Base-by-base conservation (phyloP, 2,329 filamentous ascomycete species). In the Macrophomina phaseolina region DNA sequence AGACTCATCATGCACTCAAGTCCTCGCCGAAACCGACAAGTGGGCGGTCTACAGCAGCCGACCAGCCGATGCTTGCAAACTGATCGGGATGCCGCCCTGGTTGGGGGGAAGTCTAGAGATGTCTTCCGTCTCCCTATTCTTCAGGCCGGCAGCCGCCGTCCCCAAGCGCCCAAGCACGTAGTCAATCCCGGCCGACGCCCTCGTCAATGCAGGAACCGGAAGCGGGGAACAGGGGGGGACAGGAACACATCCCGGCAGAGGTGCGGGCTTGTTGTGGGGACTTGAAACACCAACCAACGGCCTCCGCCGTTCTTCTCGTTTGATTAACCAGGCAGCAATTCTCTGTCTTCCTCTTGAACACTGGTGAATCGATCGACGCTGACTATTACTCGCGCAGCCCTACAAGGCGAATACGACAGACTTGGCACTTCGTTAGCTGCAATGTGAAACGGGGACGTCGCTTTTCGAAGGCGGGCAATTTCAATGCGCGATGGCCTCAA, bases 161-260 rank as follows among this genome's bases (percentile, higher is more conserved):
- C n/a, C 36, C 11, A 36, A 38, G 36, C 16, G 42, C 28, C n/a
- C 56, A 42, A 34, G 28, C 32, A 12, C 28, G 36, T 46, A 18
- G 40, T 30, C 12, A 32, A 46, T 12, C 58, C 58, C 58, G 42
- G 32, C 4, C 45, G 42, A 30, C 32, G 5, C 34, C 5, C 32
- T 49, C 45, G 58, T 45, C 45, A 62, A 62, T 62, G 58, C 45
- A 62, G 45, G 58, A 36, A 49, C 42, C 42, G n/a, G 46, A 62
- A 49, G 42, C 58, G 58, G 58, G 58, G 58, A 49, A 38, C 58
- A 62, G 18, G 46, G 46, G 46, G 11, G 46, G n/a, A 18, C 5
- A 45, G 42, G 42, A 46, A 11, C 12, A 5, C 42, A 49, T 51
- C 58, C 58, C 46, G 58, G 58, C 30, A 62, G 32, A 42, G 53